Base-by-base conservation (phyloP, 1,139 yeast species). In the Pichia sp. region DNA sequence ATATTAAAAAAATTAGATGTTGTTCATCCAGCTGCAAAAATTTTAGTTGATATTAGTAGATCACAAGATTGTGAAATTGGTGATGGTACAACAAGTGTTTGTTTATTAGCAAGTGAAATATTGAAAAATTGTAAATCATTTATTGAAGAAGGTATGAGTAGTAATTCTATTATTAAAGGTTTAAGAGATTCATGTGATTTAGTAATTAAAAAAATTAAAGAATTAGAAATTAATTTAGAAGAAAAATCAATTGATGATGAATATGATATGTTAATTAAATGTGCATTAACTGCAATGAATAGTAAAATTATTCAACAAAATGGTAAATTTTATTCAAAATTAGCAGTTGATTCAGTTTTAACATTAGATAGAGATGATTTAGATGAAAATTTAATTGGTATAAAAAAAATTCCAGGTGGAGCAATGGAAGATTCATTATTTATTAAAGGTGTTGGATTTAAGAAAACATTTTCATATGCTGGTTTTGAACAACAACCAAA, bases 31-130 rank as follows among this genome's bases (percentile, higher is more conserved):
- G 98, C 98, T 18, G 98, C 98, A 10, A 86, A 86, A 65, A 84
- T 92, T 66, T 72, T 92, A 57, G 98, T 92, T 47, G 99, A 92
- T 66, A 87, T 92, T 52, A 87, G 97, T 11, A 79, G 96, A 63
- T 83, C 97, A 1, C 99, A 92, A 70, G 99, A 92, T 68, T 96
- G 97, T 28, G 99, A 92, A 69, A 97, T 92, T 50, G 99, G 99
- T 55, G 99, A 92, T 67, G 99, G 99, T 57, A 92, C 99, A 39
- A 92, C 98, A 0, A 83, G 96, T 39, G 98, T 94, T 11, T 88
- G 97, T 0, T 77, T 92, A 43, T 70, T 92, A 56, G 97, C 98
- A 1, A 97, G 97, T 49, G 98, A 92, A 69, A 76, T 92, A 56
- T 76, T 92, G 68, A 88, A 88, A 65, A 97, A 92, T 67, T 82